Percentiles rank a stretch among this genome's conserved stretches.
phyloP scores from a whole-genome alignment of 2,329 filamentous ascomycete genomes.

The Ampelomyces quisqualis region DNA sequence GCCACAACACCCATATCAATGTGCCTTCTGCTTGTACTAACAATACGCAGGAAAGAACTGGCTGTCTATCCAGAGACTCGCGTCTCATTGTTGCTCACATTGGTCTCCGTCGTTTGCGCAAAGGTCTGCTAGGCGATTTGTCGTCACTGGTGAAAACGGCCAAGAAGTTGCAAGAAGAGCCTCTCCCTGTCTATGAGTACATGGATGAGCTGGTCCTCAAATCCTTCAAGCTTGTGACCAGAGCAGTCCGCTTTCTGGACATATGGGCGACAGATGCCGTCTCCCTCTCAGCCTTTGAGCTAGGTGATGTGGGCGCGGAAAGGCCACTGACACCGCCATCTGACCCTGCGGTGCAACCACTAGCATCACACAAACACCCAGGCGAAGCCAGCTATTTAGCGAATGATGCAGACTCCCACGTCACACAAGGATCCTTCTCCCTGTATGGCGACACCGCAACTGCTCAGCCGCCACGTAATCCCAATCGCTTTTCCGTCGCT shows the following conservation, averaged over 20 bases:
- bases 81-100: slow-evolving; percentile 73
- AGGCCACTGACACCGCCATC: slow-evolving; percentile 44
- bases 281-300: slow-evolving; percentile 50
- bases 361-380: slow-evolving; percentile 24
- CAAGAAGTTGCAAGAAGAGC: slow-evolving; percentile 73
- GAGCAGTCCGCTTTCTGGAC: slow-evolving; percentile 86
- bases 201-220: slow-evolving; percentile 92
- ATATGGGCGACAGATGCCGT: slow-evolving; percentile 65
- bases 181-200: slow-evolving; percentile 64
- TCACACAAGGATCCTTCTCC: slow-evolving; percentile 38
- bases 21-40: slow-evolving; percentile 13
- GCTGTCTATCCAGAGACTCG: slow-evolving; percentile 83
- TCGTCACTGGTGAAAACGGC: slow-evolving; percentile 86
- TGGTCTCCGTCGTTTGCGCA: slow-evolving; percentile 74
- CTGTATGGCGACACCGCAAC: slow-evolving; percentile 30
- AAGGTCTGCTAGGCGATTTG: slow-evolving; percentile 83
- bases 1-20: neutral
- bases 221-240: slow-evolving; percentile 90
- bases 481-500: slow-evolving; percentile 37
- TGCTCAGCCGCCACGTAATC: slow-evolving; percentile 33
- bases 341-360: slow-evolving; percentile 37
- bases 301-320: slow-evolving; percentile 33
- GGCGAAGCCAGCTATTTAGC: slow-evolving; percentile 44
- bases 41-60: slow-evolving; percentile 70
- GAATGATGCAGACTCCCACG: slow-evolving; percentile 43